Percentiles rank a stretch among this genome's conserved stretches.
Conservation (phyloP, 2,329 filamentous ascomycete genomes). For the Chaetomium globosum region DNA sequence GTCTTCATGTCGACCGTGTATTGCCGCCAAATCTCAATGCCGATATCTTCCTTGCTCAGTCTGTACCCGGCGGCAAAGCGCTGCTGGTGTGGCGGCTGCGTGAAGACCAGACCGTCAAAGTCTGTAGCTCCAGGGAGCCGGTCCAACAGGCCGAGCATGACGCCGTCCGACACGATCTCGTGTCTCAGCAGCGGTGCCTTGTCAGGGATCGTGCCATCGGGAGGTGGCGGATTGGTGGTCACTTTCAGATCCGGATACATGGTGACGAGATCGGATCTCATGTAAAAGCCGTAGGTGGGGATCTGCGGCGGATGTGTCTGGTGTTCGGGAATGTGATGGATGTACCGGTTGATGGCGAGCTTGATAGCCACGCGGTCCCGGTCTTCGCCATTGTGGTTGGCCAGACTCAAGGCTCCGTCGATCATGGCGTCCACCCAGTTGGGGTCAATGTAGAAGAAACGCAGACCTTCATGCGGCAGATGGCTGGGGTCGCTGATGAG, state of each 20-base stretch:
- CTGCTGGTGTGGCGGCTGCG: slow-evolving; percentile 9
- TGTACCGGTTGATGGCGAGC: slow-evolving; percentile 41
- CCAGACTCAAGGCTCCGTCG: slow-evolving; percentile 49
- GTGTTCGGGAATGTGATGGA: slow-evolving; percentile 29
- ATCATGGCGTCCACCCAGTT: slow-evolving; percentile 49
- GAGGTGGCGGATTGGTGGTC: background rate
- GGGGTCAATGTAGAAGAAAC: slow-evolving; percentile 51
- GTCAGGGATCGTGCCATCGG: background rate
- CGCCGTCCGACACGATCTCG: background rate
- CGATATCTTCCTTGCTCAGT: background rate
- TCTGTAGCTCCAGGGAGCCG: background rate
- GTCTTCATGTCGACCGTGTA: background rate
- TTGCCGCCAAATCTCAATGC: background rate
- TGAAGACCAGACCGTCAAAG: background rate
- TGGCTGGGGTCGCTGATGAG: slow-evolving; percentile 45
- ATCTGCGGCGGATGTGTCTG: slow-evolving; percentile 38
- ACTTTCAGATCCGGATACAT: slow-evolving; percentile 45
- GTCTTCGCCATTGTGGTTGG: slow-evolving; percentile 43
- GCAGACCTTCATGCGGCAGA: slow-evolving; percentile 45
- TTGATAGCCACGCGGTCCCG: slow-evolving; percentile 41
- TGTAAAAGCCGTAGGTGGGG: slow-evolving; percentile 46
- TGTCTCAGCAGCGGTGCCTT: background rate
- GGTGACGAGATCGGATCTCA: slow-evolving; percentile 44
- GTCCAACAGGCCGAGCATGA: background rate
- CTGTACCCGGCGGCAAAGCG: background rate